Base-by-base conservation (phyloP, 2,329 filamentous ascomycete genomes). In the Claviceps capensis region DNA sequence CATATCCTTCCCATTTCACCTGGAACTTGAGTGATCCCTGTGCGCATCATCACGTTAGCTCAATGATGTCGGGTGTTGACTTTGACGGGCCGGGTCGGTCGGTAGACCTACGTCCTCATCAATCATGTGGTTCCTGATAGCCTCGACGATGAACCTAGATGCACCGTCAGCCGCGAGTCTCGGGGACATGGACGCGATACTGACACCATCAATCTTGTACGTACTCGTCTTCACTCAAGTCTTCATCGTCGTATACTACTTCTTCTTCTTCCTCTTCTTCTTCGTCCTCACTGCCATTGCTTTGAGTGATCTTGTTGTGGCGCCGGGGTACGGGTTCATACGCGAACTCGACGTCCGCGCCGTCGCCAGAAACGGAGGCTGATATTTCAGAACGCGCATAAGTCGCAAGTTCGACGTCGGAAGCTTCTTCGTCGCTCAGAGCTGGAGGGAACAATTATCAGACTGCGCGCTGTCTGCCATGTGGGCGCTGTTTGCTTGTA, bases 1-100 rank as follows among this genome's bases (percentile, higher is more conserved):
- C 79, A 55, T 83, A 93, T 3, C 86, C 86, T 57, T 86, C 79
- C 87, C 87, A 93, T 61, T 91, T 89, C 38, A 93, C 85, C 49
- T 83, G 75, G 61, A 85, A 89, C 47, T 75, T 73, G 0, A 82
- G 60, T 4, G 65, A 63, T 19, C 77, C 77, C 69, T 79, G 54
- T 6, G 13, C 8, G 16, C 5, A 34, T 17, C 4, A 22, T 37
- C 5, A 9, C 8, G 30, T 52, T n/a, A 52, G 53, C 52, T 44
- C 59, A 45, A 36, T 22, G 14, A 42, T 30, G 23, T 23, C 17
- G 9, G 30, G 14, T 40, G 14, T 8, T 37, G 47, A 30, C 8
- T 34, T 34, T 34, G 30, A 8, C 9, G 26, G n/a, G 6, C 9
- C 1, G 47, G 4, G 8, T 22, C 13, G 5, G 36, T 5, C 11